Percentiles rank a stretch among this genome's conserved stretches.
These are phyloP conservation scores for Piper longum DNA, from an alignment of 164 flowering plant genomes.

Conservation along the genomic window DNA sequence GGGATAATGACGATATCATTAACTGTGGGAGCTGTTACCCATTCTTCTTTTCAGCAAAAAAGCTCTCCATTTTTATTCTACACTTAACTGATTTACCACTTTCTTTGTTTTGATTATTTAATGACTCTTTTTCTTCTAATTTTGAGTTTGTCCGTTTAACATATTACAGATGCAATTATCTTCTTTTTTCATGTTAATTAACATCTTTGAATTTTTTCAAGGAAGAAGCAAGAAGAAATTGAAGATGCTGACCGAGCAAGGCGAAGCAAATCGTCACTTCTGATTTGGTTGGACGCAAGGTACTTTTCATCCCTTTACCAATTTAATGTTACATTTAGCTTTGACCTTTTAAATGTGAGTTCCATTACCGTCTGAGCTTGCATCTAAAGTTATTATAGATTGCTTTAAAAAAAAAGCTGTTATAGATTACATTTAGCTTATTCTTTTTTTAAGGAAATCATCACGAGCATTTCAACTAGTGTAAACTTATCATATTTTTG, in stretches of 20 bases:
- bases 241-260: constrained; percentile 72
- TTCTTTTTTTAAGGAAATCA: background rate
- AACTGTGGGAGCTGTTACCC: too few species aligned
- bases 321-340: background rate
- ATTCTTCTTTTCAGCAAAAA: too few species aligned
- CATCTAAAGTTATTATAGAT: background rate
- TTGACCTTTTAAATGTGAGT: background rate
- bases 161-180: too few species aligned
- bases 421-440: background rate
- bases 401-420: too few species aligned
- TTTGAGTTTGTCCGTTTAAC: too few species aligned
- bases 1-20: too few species aligned
- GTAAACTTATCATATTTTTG: background rate
- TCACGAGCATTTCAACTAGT: background rate
- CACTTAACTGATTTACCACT: too few species aligned
- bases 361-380: background rate
- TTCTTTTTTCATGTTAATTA: too few species aligned
- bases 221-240: constrained; percentile 62
- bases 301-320: constrained; percentile 11
- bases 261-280: constrained; percentile 64
- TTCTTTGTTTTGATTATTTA: too few species aligned
- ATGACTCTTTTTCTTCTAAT: too few species aligned
- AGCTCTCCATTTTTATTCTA: too few species aligned
- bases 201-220: constrained; percentile 14
- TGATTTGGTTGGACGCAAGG: constrained; percentile 96